Percentiles rank a stretch among this genome's conserved stretches.
Conservation (phyloP, 495 filamentous ascomycete species). For the Cercophora sp. region DNA sequence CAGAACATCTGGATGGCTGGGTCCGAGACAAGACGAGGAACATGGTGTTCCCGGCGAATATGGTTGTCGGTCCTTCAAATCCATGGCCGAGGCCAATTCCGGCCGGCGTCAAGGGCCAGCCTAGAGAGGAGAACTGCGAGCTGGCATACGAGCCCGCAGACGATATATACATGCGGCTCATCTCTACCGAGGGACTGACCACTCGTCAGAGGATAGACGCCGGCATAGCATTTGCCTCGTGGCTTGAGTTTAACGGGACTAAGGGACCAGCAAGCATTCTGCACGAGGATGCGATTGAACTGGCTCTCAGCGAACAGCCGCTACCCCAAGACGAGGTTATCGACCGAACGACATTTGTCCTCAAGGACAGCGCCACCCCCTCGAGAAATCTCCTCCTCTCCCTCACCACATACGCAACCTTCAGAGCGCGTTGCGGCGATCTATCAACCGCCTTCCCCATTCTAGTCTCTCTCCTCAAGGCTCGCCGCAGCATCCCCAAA, state of each 20-base stretch:
- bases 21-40: slow-evolving; percentile 62
- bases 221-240: slow-evolving; percentile 74
- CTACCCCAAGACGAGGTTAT: slow-evolving; percentile 43
- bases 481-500: slow-evolving; percentile 48
- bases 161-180: slow-evolving; percentile 69
- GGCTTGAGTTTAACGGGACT: slow-evolving; percentile 71
- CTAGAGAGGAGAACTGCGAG: slow-evolving; percentile 68
- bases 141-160: slow-evolving; percentile 60
- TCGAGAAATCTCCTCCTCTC: slow-evolving; percentile 70
- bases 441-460: slow-evolving; percentile 70
- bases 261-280: slow-evolving; percentile 25
- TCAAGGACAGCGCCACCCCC: slow-evolving; percentile 52
- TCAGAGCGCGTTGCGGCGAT: slow-evolving; percentile 65
- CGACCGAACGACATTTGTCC: slow-evolving; percentile 56
- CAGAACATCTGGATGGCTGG: slow-evolving; percentile 77
- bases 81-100: slow-evolving; percentile 71
- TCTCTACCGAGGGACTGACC: slow-evolving; percentile 72
- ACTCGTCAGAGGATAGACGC: slow-evolving; percentile 71
- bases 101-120: slow-evolving; percentile 50
- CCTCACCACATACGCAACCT: slow-evolving; percentile 71
- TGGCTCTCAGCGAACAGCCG: slow-evolving; percentile 24
- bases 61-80: slow-evolving; percentile 77
- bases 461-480: slow-evolving; percentile 77
- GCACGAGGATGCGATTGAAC: slow-evolving; percentile 27
- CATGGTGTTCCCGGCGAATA: slow-evolving; percentile 61